Evolutionary conservation across 2,329 filamentous ascomycete genomes (phyloP).

Genomic region (Fusarium sp.): DNA sequence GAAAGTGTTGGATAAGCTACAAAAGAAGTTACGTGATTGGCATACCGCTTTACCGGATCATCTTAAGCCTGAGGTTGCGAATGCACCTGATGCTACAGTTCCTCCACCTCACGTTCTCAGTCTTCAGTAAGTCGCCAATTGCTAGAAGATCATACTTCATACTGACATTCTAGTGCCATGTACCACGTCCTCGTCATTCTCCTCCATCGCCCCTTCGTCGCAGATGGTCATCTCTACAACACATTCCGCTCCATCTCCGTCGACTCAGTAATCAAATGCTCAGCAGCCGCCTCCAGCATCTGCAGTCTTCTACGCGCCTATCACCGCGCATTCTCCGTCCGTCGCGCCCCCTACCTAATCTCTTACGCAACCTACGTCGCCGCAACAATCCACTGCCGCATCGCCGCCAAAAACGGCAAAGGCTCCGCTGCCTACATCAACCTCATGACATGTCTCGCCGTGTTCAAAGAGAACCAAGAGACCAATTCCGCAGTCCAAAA

Average conservation of each 20-base stretch:
- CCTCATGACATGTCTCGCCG: conserved; percentile 56
- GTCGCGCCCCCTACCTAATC: conserved; percentile 62
- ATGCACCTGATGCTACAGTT: not conserved
- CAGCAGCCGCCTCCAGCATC: conserved; percentile 58
- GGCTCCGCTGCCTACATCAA: conserved; percentile 53
- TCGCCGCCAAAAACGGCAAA: conserved; percentile 57
- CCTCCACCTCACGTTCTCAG: conserved; percentile 59
- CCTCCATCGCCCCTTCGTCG: conserved; percentile 63
- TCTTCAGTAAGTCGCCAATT: conserved; percentile 42
- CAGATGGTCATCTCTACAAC: conserved; percentile 59
- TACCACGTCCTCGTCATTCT: conserved; percentile 64
- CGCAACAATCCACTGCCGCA: conserved; percentile 62
- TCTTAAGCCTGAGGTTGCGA: conserved; percentile 51
- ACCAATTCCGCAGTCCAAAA: conserved; percentile 61
- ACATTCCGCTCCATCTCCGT: conserved; percentile 54
- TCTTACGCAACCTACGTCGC: conserved; percentile 66
- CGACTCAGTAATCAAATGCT: conserved; percentile 57
- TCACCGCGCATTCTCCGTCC: conserved; percentile 56
- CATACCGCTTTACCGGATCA: conserved; percentile 53
- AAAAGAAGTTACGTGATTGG: conserved; percentile 57
- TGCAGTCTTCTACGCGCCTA: conserved; percentile 57
- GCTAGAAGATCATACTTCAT: too few species aligned
- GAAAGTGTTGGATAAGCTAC: conserved; percentile 50
- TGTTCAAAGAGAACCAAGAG: conserved; percentile 60
- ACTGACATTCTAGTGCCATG: conserved; percentile 49